Evolutionary conservation across 352 stramenopile species (phyloP), one percentile per base, ranked within the genome.

Genomic region (Globisporangium orthogonon): DNA sequence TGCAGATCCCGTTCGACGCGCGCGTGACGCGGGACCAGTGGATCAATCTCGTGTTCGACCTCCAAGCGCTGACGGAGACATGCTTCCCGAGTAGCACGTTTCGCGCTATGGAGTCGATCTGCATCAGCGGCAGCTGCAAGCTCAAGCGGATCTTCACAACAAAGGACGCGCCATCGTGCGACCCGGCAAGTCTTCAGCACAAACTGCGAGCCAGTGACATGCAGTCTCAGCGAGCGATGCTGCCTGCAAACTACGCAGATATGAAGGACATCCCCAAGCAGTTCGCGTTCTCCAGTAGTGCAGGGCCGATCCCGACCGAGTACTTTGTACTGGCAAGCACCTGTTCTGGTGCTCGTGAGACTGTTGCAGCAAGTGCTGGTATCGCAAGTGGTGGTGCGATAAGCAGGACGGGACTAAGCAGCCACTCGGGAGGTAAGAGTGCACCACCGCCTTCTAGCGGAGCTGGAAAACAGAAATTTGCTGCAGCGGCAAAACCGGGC

Each of bases 131-230:
- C 2, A 87, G 69, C 41, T 95, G 82, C 52, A 70, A 77, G 9
- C 67, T 94, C 17, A 90, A 91, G 60, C 77, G 81, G 5, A 70
- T 95, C 40, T 95, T 95, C 59, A 94, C 84, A 5, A 90, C 91
- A 73, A 95, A 94, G 46, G 82, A 95, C 39, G 76, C 78, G 7
- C 86, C 86, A 0, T 55, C 49, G 30, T 62, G 67, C 33, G 57
- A 46, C 9, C 49, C 48, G 1, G 23, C 29, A 35, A 7, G 31
- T 37, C 13, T 45, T 14, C 49, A 56, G 23, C 56, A 47, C 29
- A 31, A 13, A 23, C 18, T 6, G n/a, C 30, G 10, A 11, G n/a
- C 1, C 54, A 40, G 6, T 15, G 10, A 11, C 29, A 37, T 3
- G 9, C 49, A 52, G 33, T 3, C 39, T 4, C 31, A 52, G 7